These are phyloP conservation scores for Ramichloridium luteum DNA, from an alignment of 2,329 filamentous ascomycete species.

Conservation along the genomic window DNA sequence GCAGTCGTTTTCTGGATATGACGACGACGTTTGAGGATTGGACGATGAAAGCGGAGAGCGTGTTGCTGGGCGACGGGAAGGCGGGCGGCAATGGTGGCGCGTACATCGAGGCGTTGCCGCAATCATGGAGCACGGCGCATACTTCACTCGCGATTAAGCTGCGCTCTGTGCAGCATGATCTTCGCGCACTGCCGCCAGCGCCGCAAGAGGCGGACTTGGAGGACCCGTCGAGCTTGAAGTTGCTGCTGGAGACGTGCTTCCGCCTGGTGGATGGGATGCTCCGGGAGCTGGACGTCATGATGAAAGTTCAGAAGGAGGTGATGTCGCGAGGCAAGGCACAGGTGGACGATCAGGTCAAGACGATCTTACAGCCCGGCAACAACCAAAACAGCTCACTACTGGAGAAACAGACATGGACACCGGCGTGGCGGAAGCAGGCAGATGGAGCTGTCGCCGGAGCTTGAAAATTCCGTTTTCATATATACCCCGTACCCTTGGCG, in stretches of 20 bases:
- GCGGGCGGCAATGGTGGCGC: constrained; percentile 26
- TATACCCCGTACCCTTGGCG: constrained; percentile 4
- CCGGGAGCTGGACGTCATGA: constrained; percentile 51
- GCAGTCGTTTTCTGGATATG: constrained; percentile 44
- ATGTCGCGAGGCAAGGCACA: constrained; percentile 45
- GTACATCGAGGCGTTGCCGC: constrained; percentile 47
- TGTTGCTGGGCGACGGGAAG: constrained; percentile 8
- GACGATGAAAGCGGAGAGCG: constrained; percentile 27
- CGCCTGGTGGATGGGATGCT: constrained; percentile 47
- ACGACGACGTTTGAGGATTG: constrained; percentile 49
- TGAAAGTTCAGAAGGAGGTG: constrained; percentile 47
- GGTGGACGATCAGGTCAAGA: constrained; percentile 32
- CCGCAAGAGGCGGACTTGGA: constrained; percentile 10
- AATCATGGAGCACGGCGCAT: constrained; percentile 48
- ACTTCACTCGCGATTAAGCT: constrained; percentile 41
- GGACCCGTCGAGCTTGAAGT: constrained; percentile 30
- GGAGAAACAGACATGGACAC: constrained; percentile 16
- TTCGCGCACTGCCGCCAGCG: constrained; percentile 35
- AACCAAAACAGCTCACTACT: constrained; percentile 3
- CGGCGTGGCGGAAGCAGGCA: too few relatives aligned
- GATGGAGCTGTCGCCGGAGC: too few relatives aligned
- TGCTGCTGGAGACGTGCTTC: constrained; percentile 38
- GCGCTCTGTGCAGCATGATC: constrained; percentile 41
- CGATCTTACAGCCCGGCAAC: constrained; percentile 7
- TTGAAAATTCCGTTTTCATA: too few relatives aligned